Percentiles rank a stretch among this genome's conserved stretches.
Conservation (phyloP, 1,284 basidiomycete species). For the Laetiporus sulphureus region DNA sequence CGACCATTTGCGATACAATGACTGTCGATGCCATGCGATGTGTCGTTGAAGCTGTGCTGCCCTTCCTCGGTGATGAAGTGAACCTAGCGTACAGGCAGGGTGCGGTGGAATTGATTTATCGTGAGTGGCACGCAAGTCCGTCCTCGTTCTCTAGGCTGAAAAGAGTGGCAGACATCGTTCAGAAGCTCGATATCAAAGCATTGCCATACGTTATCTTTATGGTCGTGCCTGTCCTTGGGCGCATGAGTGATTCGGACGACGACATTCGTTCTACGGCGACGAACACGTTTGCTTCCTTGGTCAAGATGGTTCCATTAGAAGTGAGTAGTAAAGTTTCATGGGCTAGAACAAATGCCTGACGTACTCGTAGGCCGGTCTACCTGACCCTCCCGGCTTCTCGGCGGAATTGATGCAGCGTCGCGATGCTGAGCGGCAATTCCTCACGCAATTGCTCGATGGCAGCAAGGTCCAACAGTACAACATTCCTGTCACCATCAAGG, state of each 20-base stretch:
- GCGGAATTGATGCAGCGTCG: slow-evolving; percentile 84
- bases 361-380: slow-evolving; percentile 77
- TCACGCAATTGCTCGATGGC: slow-evolving; percentile 91
- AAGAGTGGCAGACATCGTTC: slow-evolving; percentile 70
- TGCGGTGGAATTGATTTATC: slow-evolving; percentile 84
- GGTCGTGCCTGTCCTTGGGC: slow-evolving; percentile 91
- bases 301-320: slow-evolving; percentile 99
- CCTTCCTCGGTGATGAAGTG: slow-evolving; percentile 77
- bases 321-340: slow-evolving; percentile 32
- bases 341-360: background rate
- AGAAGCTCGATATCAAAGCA: slow-evolving; percentile 89
- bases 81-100: slow-evolving; percentile 84
- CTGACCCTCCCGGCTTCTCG: slow-evolving; percentile 91
- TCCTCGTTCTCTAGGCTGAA: no score
- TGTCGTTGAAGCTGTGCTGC: slow-evolving; percentile 84
- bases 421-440: slow-evolving; percentile 86
- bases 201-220: slow-evolving; percentile 97
- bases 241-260: slow-evolving; percentile 96
- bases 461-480: slow-evolving; percentile 90
- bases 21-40: slow-evolving; percentile 83
- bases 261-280: slow-evolving; percentile 90
- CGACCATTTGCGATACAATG: slow-evolving; percentile 83
- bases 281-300: slow-evolving; percentile 95
- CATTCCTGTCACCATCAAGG: slow-evolving; percentile 87
- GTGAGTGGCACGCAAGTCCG: no score